Base-by-base conservation (phyloP, 331 rosid species). In the Stylosanthes scabra region DNA sequence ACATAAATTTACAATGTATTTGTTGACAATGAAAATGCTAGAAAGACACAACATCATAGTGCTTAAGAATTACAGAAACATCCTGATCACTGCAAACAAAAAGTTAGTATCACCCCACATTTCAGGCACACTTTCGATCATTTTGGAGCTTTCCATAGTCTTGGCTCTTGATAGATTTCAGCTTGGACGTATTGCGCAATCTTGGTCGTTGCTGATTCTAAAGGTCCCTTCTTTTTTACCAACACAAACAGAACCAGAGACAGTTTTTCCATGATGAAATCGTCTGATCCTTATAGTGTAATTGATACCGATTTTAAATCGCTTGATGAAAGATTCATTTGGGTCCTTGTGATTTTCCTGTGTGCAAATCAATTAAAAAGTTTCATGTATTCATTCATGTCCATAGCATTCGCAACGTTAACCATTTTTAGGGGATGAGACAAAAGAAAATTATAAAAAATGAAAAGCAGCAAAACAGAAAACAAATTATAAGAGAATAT, bases 281-380 rank as follows among this genome's bases (percentile, higher is more conserved):
- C 25, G 54, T 41, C 50, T 42, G 74, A 39, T 71, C 71, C 68
- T 80, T 80, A 83, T 50, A 20, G 11, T 27, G 78, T 29, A 41
- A 77, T 10, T 15, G 70, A 47, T 7, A 63, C 64, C 78, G 77
- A 66, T 77, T 88, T 90, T 79, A 62, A 68, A 67, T 74, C 74
- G 40, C 71, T 68, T 3, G 92, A 81, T 5, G 83, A 66, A 69
- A 41, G 78, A 78, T 76, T 82, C 5, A 57, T 74, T 78, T 82
- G 86, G 49, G 76, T 47, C 65, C 70, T 74, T 44, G 80, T 72
- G 81, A 57, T 81, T 81, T 90, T 10, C 87, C 93, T 87, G 89
- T 34, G 27, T 72, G 63, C 60, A 81, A 81, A 70, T 67, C 50
- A 56, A 76, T 7, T 1, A 44, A 6, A 1, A 11, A 47, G 13